phyloP scores from a whole-genome alignment of 179 eudicot genomes.

The Silene noctiflora region DNA sequence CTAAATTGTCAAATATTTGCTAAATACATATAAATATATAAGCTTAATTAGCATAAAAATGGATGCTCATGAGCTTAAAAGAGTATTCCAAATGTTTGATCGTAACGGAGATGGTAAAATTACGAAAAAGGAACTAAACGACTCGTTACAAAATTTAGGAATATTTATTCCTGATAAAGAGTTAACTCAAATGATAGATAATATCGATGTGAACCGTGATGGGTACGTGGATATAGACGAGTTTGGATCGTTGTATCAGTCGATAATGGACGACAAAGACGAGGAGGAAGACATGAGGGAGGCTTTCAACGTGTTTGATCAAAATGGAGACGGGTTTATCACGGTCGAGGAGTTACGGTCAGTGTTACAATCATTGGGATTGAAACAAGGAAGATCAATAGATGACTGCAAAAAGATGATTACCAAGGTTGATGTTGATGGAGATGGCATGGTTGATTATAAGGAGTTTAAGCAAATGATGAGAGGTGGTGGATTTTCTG shows the following conservation, averaged over 20 bases:
- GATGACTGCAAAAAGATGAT: conserved; percentile 83
- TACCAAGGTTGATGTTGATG: conserved; percentile 67
- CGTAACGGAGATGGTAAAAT: conserved; percentile 63
- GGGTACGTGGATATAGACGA: conserved; percentile 73
- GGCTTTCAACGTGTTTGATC: conserved; percentile 81
- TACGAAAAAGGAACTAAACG: conserved; percentile 52
- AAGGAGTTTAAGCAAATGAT: conserved; percentile 79
- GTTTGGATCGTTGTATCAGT: conserved; percentile 52
- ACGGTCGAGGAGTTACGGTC: conserved; percentile 70
- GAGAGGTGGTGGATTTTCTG: conserved; percentile 75
- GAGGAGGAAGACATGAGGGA: conserved; percentile 80
- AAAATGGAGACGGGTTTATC: conserved; percentile 76
- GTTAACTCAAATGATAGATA: conserved; percentile 51
- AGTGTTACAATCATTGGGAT: conserved; percentile 57
- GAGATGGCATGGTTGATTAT: conserved; percentile 73
- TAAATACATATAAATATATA: no score
- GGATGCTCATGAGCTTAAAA: conserved; percentile 56
- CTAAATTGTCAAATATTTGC: background rate
- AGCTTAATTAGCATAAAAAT: conserved; percentile 19
- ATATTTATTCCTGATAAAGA: conserved; percentile 61
- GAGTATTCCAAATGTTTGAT: conserved; percentile 76
- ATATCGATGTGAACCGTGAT: conserved; percentile 59
- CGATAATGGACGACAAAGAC: conserved; percentile 54
- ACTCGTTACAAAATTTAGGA: conserved; percentile 55
- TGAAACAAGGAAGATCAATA: conserved; percentile 58